Percentiles rank a stretch among this genome's conserved stretches.
Conservation (phyloP, 192 early-diverging fungal species). For the Entomortierella chlamydospora region DNA sequence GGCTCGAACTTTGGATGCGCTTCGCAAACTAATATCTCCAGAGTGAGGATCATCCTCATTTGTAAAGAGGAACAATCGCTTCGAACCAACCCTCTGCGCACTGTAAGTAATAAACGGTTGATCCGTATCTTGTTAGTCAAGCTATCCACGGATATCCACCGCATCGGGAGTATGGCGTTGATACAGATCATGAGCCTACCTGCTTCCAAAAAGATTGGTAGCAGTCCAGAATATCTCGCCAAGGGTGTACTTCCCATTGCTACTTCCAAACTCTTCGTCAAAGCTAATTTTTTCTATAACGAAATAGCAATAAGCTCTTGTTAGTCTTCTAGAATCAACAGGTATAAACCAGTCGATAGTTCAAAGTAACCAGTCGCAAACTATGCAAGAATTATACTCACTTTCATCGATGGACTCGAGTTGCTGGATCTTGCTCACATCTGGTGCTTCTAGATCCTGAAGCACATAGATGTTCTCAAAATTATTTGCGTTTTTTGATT, state of each 20-base stretch:
- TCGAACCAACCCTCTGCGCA: slow-evolving; percentile 61
- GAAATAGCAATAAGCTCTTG: neutral
- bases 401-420: slow-evolving; percentile 66
- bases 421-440: slow-evolving; percentile 69
- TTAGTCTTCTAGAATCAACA: too few species aligned
- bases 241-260: slow-evolving; percentile 63
- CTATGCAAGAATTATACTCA: too few species aligned
- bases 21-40: slow-evolving; percentile 56
- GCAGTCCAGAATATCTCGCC: slow-evolving; percentile 74
- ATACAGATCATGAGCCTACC: slow-evolving; percentile 49
- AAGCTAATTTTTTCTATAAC: slow-evolving; percentile 52
- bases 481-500: slow-evolving; percentile 64
- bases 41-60: slow-evolving; percentile 74
- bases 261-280: slow-evolving; percentile 60
- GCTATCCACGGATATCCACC: too few species aligned
- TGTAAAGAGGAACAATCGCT: slow-evolving; percentile 81
- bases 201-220: slow-evolving; percentile 67
- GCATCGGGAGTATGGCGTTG: too few species aligned
- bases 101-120: slow-evolving; percentile 20
- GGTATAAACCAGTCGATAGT: too few species aligned
- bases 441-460: slow-evolving; percentile 70
- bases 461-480: slow-evolving; percentile 70
- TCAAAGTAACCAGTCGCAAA: too few species aligned
- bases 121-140: too few species aligned
- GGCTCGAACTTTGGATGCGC: slow-evolving; percentile 66